Conservation (phyloP, 176 grass and related monocot genomes). For the Cymbopogon citratus region DNA sequence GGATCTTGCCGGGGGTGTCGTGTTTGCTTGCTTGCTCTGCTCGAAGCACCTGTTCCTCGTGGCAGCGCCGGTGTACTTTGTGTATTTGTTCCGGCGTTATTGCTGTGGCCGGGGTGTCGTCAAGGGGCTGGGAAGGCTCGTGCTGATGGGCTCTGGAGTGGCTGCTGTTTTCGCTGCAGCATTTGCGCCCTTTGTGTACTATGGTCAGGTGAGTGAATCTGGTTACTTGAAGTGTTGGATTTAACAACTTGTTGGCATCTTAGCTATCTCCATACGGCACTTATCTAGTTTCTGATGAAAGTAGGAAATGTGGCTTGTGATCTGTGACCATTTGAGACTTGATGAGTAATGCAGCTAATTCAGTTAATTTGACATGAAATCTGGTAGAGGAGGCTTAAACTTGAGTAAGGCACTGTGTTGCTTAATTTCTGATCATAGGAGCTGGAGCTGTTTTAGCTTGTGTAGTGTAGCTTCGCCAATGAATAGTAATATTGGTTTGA, state of each 20-base stretch:
- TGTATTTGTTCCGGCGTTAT: slow-evolving; percentile 78
- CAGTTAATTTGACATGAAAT: neutral
- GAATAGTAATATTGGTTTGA: neutral
- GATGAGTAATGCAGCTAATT: neutral
- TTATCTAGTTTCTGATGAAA: neutral
- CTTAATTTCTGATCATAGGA: neutral
- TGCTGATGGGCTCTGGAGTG: slow-evolving; percentile 57
- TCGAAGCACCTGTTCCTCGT: slow-evolving; percentile 92
- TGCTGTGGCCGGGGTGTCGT: slow-evolving; percentile 57
- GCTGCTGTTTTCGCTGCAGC: slow-evolving; percentile 52
- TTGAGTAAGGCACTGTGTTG: neutral
- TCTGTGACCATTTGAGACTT: neutral
- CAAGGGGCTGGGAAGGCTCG: slow-evolving; percentile 46
- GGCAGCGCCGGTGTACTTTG: slow-evolving; percentile 69
- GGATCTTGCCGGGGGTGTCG: slow-evolving; percentile 67
- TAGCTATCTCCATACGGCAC: slow-evolving; percentile 1
- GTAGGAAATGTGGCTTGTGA: neutral
- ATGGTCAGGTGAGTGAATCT: slow-evolving; percentile 70
- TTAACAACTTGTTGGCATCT: neutral
- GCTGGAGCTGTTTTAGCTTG: neutral
- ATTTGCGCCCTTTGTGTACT: slow-evolving; percentile 74
- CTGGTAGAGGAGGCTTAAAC: neutral
- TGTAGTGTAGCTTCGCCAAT: neutral
- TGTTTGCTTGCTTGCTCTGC: slow-evolving; percentile 62
- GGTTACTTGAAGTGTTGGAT: neutral